Percentiles rank a stretch among this genome's conserved stretches.
Evolutionary conservation across 257 asterid genomes (phyloP).

Genomic region (Striga asiatica): DNA sequence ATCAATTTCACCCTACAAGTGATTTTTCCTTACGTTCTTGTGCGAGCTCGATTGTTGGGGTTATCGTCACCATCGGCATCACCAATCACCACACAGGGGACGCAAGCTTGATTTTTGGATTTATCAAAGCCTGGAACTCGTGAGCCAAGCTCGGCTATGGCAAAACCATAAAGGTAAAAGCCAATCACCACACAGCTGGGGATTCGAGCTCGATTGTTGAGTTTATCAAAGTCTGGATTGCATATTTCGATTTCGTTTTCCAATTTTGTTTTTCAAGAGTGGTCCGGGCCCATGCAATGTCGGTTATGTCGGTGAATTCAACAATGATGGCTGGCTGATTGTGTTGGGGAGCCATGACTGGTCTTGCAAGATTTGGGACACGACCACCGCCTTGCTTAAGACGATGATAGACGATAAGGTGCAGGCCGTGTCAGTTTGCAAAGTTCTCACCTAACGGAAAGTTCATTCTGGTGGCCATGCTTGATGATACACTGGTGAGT

Average conservation of each 20-base stretch:
- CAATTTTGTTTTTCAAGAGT: too few species aligned
- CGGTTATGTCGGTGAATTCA: constrained; percentile 72
- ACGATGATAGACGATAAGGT: constrained; percentile 65
- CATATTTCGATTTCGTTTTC: too few species aligned
- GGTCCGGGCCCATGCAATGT: constrained; percentile 62
- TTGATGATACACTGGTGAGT: constrained; percentile 81
- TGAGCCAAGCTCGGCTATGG: too few species aligned
- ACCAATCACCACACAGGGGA: constrained; percentile 34
- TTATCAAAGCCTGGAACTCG: too few species aligned
- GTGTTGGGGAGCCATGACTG: constrained; percentile 89
- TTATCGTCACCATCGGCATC: constrained; percentile 31
- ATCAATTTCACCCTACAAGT: too few species aligned
- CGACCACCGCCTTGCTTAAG: constrained; percentile 43
- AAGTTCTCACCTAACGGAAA: constrained; percentile 91
- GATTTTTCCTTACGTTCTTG: too few species aligned
- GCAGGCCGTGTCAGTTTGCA: constrained; percentile 60
- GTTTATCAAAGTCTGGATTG: too few species aligned
- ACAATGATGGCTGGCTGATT: constrained; percentile 68
- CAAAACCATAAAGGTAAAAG: too few species aligned
- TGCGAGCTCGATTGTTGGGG: too few species aligned
- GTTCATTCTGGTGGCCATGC: constrained; percentile 72
- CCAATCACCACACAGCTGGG: too few species aligned
- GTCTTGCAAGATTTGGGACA: constrained; percentile 85
- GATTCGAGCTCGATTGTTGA: too few species aligned
- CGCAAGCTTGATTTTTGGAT: constrained; percentile 30